A percentile compares a stretch with the other conserved stretches of the same genome.
phyloP scores from a whole-genome alignment of 73 alveolate genomes.

The Paramecium sonneborni region DNA sequence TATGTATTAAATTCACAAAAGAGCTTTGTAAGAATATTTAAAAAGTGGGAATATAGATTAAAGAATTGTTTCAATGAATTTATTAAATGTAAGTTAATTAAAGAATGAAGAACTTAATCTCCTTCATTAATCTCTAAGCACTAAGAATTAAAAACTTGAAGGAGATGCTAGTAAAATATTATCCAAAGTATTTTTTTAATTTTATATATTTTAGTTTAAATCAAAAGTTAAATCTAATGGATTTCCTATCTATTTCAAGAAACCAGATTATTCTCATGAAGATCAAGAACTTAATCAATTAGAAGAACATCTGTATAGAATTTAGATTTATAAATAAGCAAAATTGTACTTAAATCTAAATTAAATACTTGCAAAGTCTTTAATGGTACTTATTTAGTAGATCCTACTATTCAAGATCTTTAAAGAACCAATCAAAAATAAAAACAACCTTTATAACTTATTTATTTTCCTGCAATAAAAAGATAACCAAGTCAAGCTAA shows the following conservation, averaged over 20 bases:
- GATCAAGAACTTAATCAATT: slow-evolving; percentile 26
- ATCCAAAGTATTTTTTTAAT: not conserved
- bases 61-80: slow-evolving; percentile 40
- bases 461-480: not conserved
- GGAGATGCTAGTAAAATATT: slow-evolving; percentile 14
- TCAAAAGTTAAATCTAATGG: not conserved
- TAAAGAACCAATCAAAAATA: not conserved
- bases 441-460: not conserved
- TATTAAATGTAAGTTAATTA: not conserved
- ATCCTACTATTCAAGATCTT: slow-evolving; percentile 14
- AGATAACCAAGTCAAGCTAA: not conserved
- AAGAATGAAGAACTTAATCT: not conserved
- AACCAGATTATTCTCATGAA: slow-evolving; percentile 18
- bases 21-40: not conserved
- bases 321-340: not conserved
- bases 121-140: not conserved
- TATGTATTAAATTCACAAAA: slow-evolving; percentile 5
- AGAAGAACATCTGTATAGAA: not conserved
- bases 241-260: not conserved
- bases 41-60: slow-evolving; percentile 3
- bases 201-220: not conserved
- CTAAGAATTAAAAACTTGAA: not conserved
- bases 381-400: slow-evolving; percentile 43
- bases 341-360: slow-evolving; percentile 35
- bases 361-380: slow-evolving; percentile 39